Evolutionary conservation across 2,329 filamentous ascomycete species (phyloP).

Genomic region (Paramyrothecium sp.): DNA sequence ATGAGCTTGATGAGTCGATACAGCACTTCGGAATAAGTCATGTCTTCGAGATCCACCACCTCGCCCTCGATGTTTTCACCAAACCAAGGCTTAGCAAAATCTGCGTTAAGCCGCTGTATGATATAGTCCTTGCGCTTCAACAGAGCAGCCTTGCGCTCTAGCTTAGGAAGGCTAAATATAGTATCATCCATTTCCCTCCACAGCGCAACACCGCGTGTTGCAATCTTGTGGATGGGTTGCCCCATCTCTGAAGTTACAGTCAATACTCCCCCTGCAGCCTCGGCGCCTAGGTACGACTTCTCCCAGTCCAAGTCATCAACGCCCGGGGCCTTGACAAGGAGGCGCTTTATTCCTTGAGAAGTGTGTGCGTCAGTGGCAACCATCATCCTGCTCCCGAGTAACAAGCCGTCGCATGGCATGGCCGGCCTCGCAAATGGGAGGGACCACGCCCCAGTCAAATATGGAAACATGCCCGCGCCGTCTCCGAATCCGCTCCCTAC

Average conservation of each 20-base stretch:
- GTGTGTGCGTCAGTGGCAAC: slow-evolving; percentile 44
- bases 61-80: slow-evolving; percentile 38
- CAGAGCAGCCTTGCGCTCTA: slow-evolving; percentile 37
- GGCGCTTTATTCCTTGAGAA: no score
- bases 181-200: slow-evolving; percentile 34
- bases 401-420: slow-evolving; percentile 46
- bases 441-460: no score
- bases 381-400: slow-evolving; percentile 47
- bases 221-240: slow-evolving; percentile 36
- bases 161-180: slow-evolving; percentile 23
- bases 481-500: slow-evolving; percentile 46
- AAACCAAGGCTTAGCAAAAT: slow-evolving; percentile 49
- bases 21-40: slow-evolving; percentile 45
- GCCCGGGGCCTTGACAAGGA: no score
- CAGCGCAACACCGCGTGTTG: slow-evolving; percentile 31
- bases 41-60: slow-evolving; percentile 42
- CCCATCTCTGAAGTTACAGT: slow-evolving; percentile 33
- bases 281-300: no score
- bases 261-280: slow-evolving; percentile 25
- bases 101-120: slow-evolving; percentile 43
- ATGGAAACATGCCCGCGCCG: slow-evolving; percentile 30
- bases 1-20: slow-evolving; percentile 43
- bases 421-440: slow-evolving; percentile 15
- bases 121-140: slow-evolving; percentile 41
- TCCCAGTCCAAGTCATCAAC: no score